A percentile compares a stretch with the other conserved stretches of the same genome.
Evolutionary conservation across 2,329 filamentous ascomycete species (phyloP).

Genomic region (Cladosporium colombiae): DNA sequence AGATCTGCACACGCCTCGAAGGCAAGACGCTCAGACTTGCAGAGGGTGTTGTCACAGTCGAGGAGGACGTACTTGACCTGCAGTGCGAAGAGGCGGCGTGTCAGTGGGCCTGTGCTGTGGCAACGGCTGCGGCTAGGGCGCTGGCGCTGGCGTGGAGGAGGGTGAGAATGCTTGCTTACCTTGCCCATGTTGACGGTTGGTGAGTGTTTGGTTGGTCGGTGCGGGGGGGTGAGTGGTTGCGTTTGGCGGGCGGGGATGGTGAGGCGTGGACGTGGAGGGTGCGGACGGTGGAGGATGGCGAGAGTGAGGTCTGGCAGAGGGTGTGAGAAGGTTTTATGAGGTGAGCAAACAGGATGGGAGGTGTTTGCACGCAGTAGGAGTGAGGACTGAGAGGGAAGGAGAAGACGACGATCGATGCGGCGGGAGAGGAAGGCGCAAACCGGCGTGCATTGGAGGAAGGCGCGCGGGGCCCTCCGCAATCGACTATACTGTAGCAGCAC

Average conservation of each 20-base stretch:
- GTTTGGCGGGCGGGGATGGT: background rate
- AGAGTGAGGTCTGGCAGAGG: background rate
- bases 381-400: background rate
- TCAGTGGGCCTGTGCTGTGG: constrained; percentile 1
- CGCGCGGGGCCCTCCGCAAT: background rate
- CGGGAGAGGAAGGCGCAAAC: constrained; percentile 4
- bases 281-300: background rate
- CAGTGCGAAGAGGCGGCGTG: constrained; percentile 10
- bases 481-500: too few relatives aligned
- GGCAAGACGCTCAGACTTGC: constrained; percentile 85
- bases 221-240: constrained; percentile 13
- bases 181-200: constrained; percentile 31
- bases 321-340: background rate
- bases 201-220: constrained; percentile 13
- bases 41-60: constrained; percentile 82
- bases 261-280: background rate
- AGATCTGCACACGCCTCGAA: constrained; percentile 90
- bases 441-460: constrained; percentile 1
- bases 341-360: background rate
- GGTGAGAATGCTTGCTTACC: constrained; percentile 27
- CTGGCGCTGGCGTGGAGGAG: constrained; percentile 14
- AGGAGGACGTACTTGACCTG: constrained; percentile 54
- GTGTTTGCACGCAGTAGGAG: background rate
- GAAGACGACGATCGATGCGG: constrained; percentile 3
- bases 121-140: constrained; percentile 17